Evolutionary conservation across 2,329 filamentous ascomycete species (phyloP).

Genomic region (Colletotrichum tabaci): DNA sequence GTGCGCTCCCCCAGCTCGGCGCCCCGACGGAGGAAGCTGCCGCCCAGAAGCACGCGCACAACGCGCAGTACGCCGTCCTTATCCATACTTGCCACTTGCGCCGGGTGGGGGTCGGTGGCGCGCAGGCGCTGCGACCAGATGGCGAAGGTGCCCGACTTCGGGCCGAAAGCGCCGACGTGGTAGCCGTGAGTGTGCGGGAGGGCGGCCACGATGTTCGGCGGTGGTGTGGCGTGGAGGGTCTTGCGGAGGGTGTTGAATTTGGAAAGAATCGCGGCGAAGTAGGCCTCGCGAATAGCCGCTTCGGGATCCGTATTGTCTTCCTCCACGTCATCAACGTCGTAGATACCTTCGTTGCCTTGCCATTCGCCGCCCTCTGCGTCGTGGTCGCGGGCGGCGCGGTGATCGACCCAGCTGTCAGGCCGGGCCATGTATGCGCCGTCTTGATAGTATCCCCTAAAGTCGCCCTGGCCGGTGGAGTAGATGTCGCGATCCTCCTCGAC

Average conservation of each 20-base stretch:
- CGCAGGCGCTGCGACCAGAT: slow-evolving; percentile 69
- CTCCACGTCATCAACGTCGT: slow-evolving; percentile 44
- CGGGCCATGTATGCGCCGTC: slow-evolving; percentile 85
- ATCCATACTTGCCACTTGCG: slow-evolving; percentile 75
- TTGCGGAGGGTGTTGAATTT: slow-evolving; percentile 77
- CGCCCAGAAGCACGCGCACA: slow-evolving; percentile 75
- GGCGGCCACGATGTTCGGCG: slow-evolving; percentile 64
- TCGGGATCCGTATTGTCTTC: slow-evolving; percentile 51
- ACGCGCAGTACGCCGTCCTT: slow-evolving; percentile 77
- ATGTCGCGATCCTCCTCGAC: slow-evolving; percentile 57
- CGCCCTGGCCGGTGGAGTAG: slow-evolving; percentile 65
- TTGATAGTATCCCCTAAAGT: slow-evolving; percentile 76
- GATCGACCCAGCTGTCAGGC: slow-evolving; percentile 55
- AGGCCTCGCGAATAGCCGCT: slow-evolving; percentile 72
- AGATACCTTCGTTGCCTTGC: slow-evolving; percentile 48
- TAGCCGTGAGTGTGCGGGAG: slow-evolving; percentile 69
- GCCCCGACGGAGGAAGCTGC: slow-evolving; percentile 74
- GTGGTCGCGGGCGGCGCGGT: slow-evolving; percentile 48
- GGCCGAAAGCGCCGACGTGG: slow-evolving; percentile 69
- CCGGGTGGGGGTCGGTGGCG: slow-evolving; percentile 69
- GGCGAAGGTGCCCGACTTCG: slow-evolving; percentile 63
- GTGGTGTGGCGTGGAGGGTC: slow-evolving; percentile 70
- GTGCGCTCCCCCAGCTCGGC: slow-evolving; percentile 74
- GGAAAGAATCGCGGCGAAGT: slow-evolving; percentile 75
- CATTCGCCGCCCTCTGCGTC: slow-evolving; percentile 46